A percentile compares a stretch with the other conserved stretches of the same genome.
Conservation (phyloP, 2,329 filamentous ascomycete species). For the Cryphonectria japonica region DNA sequence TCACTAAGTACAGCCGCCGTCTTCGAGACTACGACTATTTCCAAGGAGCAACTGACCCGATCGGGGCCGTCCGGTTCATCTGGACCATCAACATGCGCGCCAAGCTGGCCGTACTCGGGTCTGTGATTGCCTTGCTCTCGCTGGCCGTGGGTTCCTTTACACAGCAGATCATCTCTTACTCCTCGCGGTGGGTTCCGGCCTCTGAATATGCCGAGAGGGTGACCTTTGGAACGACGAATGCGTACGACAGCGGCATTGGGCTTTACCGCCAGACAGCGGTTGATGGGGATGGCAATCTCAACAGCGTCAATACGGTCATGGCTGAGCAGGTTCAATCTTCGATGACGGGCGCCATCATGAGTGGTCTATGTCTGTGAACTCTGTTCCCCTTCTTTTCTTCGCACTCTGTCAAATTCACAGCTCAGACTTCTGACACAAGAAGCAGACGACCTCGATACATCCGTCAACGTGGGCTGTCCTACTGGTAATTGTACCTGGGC, state of each 20-base stretch:
- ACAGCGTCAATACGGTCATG: background rate
- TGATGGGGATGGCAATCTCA: background rate
- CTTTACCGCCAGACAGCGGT: background rate
- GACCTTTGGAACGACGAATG: background rate
- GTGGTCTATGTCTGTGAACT: background rate
- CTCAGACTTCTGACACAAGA: background rate
- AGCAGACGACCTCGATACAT: background rate
- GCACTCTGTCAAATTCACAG: no score
- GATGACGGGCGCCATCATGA: background rate
- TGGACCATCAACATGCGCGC: background rate
- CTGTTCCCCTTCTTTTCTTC: background rate
- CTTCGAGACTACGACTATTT: background rate
- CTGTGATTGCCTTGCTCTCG: slow-evolving; percentile 1
- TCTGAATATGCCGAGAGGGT: background rate
- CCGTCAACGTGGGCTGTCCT: background rate
- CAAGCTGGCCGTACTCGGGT: slow-evolving; percentile 1
- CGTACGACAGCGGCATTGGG: slow-evolving; percentile 3
- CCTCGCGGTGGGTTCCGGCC: background rate
- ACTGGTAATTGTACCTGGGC: background rate
- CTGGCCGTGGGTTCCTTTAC: slow-evolving; percentile 1
- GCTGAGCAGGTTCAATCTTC: background rate
- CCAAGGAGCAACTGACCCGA: background rate
- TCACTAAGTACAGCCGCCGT: background rate
- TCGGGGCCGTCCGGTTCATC: slow-evolving; percentile 1
- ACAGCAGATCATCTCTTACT: background rate